A percentile compares a stretch with the other conserved stretches of the same genome.
Evolutionary conservation across 176 grass and related monocot species (phyloP).

Genomic region (Canna indica): DNA sequence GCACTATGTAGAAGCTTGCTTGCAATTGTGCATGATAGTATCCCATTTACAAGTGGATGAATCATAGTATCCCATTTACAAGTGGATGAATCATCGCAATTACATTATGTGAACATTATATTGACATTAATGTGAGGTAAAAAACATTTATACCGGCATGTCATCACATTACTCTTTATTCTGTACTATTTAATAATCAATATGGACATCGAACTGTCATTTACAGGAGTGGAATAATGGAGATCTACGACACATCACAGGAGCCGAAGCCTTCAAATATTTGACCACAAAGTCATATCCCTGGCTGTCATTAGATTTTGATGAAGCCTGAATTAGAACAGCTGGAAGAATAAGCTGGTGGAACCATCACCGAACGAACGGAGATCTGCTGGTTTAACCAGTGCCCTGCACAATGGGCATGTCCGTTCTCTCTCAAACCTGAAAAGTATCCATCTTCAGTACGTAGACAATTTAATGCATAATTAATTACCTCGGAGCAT

Average conservation of each 20-base stretch:
- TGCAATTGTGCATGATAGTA: no score
- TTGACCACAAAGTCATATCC: background rate
- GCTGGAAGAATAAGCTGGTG: constrained; percentile 85
- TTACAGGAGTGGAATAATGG: no score
- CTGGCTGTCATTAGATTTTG: background rate
- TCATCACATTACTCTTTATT: background rate
- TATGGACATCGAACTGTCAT: no score
- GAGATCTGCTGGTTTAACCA: constrained; percentile 93
- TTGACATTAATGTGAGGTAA: background rate
- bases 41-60: no score
- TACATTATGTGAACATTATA: no score
- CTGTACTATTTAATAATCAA: no score
- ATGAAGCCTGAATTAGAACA: constrained; percentile 42
- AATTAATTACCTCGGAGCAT: no score
- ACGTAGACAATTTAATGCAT: background rate
- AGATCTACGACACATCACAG: background rate
- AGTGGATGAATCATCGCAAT: no score
- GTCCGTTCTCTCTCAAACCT: constrained; percentile 99
- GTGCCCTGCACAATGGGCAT: constrained; percentile 75
- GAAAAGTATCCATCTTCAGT: background rate
- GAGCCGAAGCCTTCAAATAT: background rate
- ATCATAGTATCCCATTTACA: no score
- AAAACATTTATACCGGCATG: background rate
- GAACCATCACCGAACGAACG: constrained; percentile 76
- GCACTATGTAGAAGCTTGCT: no score